A percentile compares a stretch with the other conserved stretches of the same genome.
These are phyloP conservation scores for Malassezia arunalokei DNA, from an alignment of 1,284 basidiomycete species.

Conservation along the genomic window DNA sequence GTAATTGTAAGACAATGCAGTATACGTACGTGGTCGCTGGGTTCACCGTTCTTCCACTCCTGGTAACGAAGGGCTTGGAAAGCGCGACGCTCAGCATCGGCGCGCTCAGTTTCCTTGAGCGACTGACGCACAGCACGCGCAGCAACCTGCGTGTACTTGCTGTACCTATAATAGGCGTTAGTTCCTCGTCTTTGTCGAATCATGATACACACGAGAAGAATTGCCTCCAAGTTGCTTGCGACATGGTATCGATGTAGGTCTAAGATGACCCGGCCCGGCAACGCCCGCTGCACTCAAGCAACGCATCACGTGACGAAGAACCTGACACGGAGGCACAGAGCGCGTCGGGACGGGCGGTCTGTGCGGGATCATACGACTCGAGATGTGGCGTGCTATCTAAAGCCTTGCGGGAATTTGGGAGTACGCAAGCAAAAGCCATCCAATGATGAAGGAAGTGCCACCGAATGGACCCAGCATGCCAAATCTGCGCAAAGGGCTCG, in stretches of 20 bases:
- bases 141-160: constrained; percentile 48
- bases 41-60: constrained; percentile 47
- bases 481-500: constrained; percentile 28
- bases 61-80: constrained; percentile 47
- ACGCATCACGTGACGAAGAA: too few species aligned
- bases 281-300: background rate
- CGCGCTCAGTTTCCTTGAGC: constrained; percentile 48
- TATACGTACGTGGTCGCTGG: constrained; percentile 40
- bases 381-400: too few species aligned
- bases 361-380: too few species aligned
- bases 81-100: constrained; percentile 46
- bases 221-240: constrained; percentile 39
- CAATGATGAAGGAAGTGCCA: constrained; percentile 36
- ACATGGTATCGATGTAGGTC: constrained; percentile 18
- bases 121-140: constrained; percentile 47
- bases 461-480: constrained; percentile 38
- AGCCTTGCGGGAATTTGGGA: background rate
- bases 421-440: constrained; percentile 36
- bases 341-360: too few species aligned
- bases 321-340: too few species aligned
- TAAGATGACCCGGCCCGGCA: background rate
- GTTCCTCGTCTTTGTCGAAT: too few species aligned
- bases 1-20: background rate
- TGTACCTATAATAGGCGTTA: constrained; percentile 40
- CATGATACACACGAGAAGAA: constrained; percentile 35